Evolutionary conservation across 2,329 filamentous ascomycete species (phyloP), one percentile per base, ranked within the genome.

Genomic region (Colletotrichum musae): DNA sequence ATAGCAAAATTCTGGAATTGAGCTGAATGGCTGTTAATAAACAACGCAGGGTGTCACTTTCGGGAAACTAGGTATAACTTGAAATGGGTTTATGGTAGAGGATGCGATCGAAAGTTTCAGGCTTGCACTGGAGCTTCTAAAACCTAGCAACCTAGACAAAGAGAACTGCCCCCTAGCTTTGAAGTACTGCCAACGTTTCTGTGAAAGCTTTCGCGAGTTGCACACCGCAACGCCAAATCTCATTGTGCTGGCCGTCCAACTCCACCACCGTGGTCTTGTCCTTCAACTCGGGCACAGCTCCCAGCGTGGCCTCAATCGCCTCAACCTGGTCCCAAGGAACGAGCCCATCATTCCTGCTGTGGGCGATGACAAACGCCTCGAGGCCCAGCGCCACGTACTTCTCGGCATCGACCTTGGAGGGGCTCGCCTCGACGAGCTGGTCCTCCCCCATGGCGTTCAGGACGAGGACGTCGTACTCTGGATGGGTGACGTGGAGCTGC

Each of bases 391-490:
- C 48, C 4, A 28, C 41, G n/a, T 65, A 68, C 9, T n/a, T 56
- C 21, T 28, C 15, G 12, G 48, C 80, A 6, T 75, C 73, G 57
- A 80, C 83, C 58, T 76, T 78, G 9, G 83, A 82, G 0, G 91
- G 91, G 63, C 89, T 89, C 2, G 83, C 88, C 1, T 74, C 78
- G 0, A 66, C 74, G n/a, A 72, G 74, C 68, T 77, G 76, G 48
- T 87, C 83, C 1, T 75, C 64, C 0, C 91, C 90, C 78, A 93
- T 93, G 1, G 91, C 91, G 5, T 81, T 84, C 3, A 78, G 74
- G n/a, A 91, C 81, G 68, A 94, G 89, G 3, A 82, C 82, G 5
- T 79, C 75, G 75, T 94, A 94, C n/a, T 74, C 82, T 15, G 75
- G 76, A 28, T 85, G 81, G 5, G 84, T 81, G 50, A 81, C 76